Evolutionary conservation across 2,329 filamentous ascomycete genomes (phyloP), one percentile per base, ranked within the genome.

Genomic region (Mariannaea sp.): DNA sequence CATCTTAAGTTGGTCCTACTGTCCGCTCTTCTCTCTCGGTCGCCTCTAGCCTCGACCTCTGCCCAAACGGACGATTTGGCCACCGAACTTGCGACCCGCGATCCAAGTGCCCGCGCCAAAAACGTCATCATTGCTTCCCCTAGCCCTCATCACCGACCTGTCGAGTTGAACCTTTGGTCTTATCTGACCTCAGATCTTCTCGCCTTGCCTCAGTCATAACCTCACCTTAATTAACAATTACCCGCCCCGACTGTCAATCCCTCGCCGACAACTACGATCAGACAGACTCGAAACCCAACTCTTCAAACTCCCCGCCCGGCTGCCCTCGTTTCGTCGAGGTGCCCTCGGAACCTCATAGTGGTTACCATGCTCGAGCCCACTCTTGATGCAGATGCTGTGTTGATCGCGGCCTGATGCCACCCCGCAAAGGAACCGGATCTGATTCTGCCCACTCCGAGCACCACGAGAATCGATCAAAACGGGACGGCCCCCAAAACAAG

Each of bases 331-430:
- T 46, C 38, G 43, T 49, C 54, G 60, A 64, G 60, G 59, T 47
- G 54, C 53, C n/a, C 51, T 65, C 48, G 42, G 53, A 56, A 52
- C 53, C 47, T 46, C 49, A 45, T 55, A 32, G 53, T 57, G 63
- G 60, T 59, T 58, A 65, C 50, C 58, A 65, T 65, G 63, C 63
- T 61, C 61, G 59, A 56, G 58, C 55, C 59, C 52, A 57, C 53
- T 61, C 51, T 45, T 42, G 54, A 54, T 58, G 56, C 61, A 62
- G 56, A 65, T 48, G 61, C 60, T 63, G 63, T 57, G 47, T 38
- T 54, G 45, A 56, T 40, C 52, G 45, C 57, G 38, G 44, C 63
- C 50, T 65, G 58, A 65, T 65, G 62, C 62, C 53, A 55, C 55
- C 62, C 35, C 51, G 51, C 38, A 54, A 59, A 32, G 52, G 30